These are phyloP conservation scores for Hyaloscypha bicolor DNA, from an alignment of 495 filamentous ascomycete genomes.

Conservation along the genomic window DNA sequence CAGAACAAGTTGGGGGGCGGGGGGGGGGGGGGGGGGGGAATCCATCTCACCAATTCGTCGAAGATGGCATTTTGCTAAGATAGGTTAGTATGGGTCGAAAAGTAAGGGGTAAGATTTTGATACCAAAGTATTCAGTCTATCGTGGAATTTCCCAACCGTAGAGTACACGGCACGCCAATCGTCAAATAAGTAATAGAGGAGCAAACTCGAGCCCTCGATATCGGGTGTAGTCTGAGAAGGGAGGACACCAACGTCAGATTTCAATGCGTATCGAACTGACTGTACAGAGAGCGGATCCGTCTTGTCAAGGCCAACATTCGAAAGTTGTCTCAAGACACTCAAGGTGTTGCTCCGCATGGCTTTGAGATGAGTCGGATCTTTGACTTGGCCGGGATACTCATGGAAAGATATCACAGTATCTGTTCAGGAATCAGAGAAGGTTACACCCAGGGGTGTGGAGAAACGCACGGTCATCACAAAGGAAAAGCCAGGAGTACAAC, in stretches of 20 bases:
- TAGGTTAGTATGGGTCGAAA: not conserved
- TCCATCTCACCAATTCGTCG: conserved; percentile 25
- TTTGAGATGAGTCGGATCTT: conserved; percentile 43
- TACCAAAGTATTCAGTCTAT: conserved; percentile 59
- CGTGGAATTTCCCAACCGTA: conserved; percentile 54
- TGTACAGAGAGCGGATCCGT: conserved; percentile 52
- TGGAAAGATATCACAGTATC: conserved; percentile 79
- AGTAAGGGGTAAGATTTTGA: conserved; percentile 19
- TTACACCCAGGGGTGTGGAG: conserved; percentile 17
- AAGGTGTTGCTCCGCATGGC: conserved; percentile 68
- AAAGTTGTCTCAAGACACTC: conserved; percentile 73
- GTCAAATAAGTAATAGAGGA: conserved; percentile 89
- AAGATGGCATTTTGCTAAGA: conserved; percentile 27
- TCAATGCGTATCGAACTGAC: conserved; percentile 38
- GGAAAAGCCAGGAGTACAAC: conserved; percentile 76
- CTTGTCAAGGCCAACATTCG: conserved; percentile 43
- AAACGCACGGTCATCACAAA: conserved; percentile 74
- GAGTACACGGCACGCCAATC: conserved; percentile 76
- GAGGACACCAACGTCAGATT: conserved; percentile 9
- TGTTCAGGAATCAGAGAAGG: conserved; percentile 28
- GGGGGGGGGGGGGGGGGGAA: too few species aligned
- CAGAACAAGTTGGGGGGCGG: not conserved
- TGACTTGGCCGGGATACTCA: conserved; percentile 59
- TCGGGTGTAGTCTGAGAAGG: conserved; percentile 34
- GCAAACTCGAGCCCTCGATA: conserved; percentile 68